Percentiles rank a stretch among this genome's conserved stretches.
phyloP scores from a whole-genome alignment of 2,329 filamentous ascomycete genomes.

The Colletotrichum neosansevieriae region DNA sequence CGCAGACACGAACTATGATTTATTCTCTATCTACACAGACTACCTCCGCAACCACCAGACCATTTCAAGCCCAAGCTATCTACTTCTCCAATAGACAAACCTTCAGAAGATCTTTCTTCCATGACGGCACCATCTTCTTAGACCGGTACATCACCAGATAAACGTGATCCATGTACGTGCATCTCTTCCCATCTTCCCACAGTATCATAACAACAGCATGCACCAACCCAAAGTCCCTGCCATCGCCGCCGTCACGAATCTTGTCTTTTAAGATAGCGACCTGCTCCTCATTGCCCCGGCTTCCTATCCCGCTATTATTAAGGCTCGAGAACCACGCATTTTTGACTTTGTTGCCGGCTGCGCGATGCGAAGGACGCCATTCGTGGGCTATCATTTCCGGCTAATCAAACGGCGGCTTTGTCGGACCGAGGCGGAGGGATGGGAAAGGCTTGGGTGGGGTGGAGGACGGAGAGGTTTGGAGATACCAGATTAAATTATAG shows the following conservation, averaged over 20 bases:
- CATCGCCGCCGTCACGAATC: background rate
- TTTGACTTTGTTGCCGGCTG: background rate
- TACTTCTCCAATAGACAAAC: background rate
- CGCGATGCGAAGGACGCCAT: background rate
- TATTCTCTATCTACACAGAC: background rate
- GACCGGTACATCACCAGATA: background rate
- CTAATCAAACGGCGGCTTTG: background rate
- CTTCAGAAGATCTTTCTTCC: background rate
- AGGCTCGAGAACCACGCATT: background rate
- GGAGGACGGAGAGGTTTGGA: background rate
- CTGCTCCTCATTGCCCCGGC: background rate
- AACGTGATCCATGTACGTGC: background rate
- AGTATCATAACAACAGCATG: background rate
- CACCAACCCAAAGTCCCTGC: background rate
- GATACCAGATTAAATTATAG: background rate
- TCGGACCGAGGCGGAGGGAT: background rate
- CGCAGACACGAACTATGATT: background rate
- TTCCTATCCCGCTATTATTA: background rate
- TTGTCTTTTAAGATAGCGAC: background rate
- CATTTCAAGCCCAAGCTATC: background rate
- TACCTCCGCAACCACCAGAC: background rate
- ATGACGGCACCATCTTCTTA: background rate
- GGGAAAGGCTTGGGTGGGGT: background rate
- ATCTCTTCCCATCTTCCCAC: background rate
- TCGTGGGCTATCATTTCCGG: background rate